phyloP scores from a whole-genome alignment of 345 rosid species.

The Boechera divaricarpa region DNA sequence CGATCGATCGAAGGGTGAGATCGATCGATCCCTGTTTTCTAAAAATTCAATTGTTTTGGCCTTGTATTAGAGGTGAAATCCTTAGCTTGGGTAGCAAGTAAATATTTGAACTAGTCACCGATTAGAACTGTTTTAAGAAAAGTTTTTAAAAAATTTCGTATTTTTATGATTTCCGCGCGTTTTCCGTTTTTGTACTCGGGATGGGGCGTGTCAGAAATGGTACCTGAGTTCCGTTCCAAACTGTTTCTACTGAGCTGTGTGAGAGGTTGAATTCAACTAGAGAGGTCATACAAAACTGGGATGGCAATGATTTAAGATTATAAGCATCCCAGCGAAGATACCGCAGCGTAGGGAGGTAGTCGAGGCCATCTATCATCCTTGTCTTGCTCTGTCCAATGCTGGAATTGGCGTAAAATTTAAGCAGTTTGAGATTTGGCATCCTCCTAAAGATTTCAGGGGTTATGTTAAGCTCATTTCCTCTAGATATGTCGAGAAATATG shows the following conservation, averaged over 20 bases:
- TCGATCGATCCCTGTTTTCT: no score
- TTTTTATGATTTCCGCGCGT: no score
- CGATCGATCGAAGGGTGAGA: no score
- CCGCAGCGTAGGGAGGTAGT: slow-evolving; percentile 15
- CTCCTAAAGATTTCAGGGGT: slow-evolving; percentile 27
- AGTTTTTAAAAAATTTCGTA: no score
- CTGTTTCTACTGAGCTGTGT: slow-evolving; percentile 19
- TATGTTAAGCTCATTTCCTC: slow-evolving; percentile 29
- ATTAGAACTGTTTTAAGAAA: no score
- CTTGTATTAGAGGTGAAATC: no score
- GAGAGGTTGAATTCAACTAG: slow-evolving; percentile 24
- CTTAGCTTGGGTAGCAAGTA: no score
- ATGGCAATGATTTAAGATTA: slow-evolving; percentile 13
- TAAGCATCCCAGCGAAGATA: slow-evolving; percentile 27
- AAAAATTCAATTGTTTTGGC: no score
- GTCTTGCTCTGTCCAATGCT: slow-evolving; percentile 20
- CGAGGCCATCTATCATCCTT: slow-evolving; percentile 23
- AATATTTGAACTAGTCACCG: no score
- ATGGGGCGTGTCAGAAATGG: no score
- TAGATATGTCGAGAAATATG: slow-evolving; percentile 30
- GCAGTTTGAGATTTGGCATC: slow-evolving; percentile 41
- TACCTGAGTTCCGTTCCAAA: slow-evolving; percentile 16
- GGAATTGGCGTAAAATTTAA: slow-evolving; percentile 17
- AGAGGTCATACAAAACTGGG: slow-evolving; percentile 14
- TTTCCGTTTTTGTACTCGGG: no score